Base-by-base conservation (phyloP, 352 stramenopile genomes). In the Phytophthora citrophthora region DNA sequence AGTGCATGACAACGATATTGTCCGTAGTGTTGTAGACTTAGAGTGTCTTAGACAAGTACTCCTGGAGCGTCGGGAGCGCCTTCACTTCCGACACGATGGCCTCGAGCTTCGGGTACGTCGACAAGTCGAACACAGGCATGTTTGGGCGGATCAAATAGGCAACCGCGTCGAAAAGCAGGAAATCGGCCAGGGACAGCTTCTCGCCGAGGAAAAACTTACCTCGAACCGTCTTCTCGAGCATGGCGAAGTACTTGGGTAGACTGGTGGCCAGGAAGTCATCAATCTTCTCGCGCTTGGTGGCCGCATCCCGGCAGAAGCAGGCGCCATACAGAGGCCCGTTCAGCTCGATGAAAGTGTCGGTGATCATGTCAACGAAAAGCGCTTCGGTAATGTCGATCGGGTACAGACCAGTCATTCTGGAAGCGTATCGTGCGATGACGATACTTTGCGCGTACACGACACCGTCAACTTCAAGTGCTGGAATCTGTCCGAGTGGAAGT, bases 391-490 rank as follows among this genome's bases (percentile, higher is more conserved):
- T 46, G 31, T 86, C 76, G 2, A 61, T 26, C 12, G 80, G 78
- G 69, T 86, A 89, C 7, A 89, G 50, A 18, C 76, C 74, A n/a
- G 27, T 46, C 11, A 89, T 49, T 32, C 68, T 79, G 23, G 77
- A 78, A 5, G 80, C 79, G 52, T 89, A 93, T 10, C 74, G 70
- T 9, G 68, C 70, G 53, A 89, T 86, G 15, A 77, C 74, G 56
- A 88, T 85, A 36, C 72, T 89, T 54, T 89, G 76, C 29, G 65
- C 40, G 61, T 78, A 86, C 11, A 47, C 64, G 12, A 54, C 45
- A 24, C 76, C 79, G 36, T 88, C 68, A 6, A 92, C 74, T 45
- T 82, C 72, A n/a, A 93, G 43, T 9, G 79, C 46, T 1, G 81
- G 79, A 12, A 88, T 4, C 55, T 89, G 65, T 20, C 76, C 77